Percentiles rank a stretch among this genome's conserved stretches.
These are phyloP conservation scores for Biscogniauxia mediterranea DNA, from an alignment of 2,329 filamentous ascomycete species.

Conservation along the genomic window DNA sequence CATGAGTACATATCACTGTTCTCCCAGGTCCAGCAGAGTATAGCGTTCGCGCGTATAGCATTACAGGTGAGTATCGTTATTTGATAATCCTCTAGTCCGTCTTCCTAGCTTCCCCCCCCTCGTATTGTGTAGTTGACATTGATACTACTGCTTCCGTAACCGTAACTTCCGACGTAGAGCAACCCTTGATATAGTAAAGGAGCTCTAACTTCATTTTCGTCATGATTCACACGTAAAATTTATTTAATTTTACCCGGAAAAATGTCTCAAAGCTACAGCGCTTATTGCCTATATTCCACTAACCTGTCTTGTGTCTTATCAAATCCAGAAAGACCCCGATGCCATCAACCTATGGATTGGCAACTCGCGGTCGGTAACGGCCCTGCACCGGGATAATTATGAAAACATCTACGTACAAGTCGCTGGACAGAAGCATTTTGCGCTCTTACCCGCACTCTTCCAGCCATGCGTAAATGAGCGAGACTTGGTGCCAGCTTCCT, in stretches of 20 bases:
- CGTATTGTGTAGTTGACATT: background rate
- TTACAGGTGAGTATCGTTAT: constrained; percentile 38
- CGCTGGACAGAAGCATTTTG: constrained; percentile 70
- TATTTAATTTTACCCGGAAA: background rate
- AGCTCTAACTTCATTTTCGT: background rate
- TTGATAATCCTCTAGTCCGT: background rate
- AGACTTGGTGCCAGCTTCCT: constrained; percentile 56
- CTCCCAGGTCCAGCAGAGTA: constrained; percentile 58
- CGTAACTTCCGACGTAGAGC: background rate
- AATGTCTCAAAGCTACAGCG: background rate
- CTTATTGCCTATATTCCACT: background rate
- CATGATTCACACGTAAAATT: background rate
- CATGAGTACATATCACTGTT: constrained; percentile 68
- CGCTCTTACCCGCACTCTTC: constrained; percentile 69
- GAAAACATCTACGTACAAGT: constrained; percentile 83
- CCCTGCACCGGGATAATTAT: constrained; percentile 79
- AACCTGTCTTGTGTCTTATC: background rate
- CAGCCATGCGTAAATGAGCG: constrained; percentile 68
- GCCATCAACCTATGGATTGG: constrained; percentile 84
- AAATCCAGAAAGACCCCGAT: constrained; percentile 55
- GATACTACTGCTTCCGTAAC: background rate
- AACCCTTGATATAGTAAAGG: background rate
- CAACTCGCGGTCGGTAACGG: constrained; percentile 66
- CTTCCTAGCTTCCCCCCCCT: background rate
- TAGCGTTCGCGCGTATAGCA: constrained; percentile 72